phyloP scores from a whole-genome alignment of 192 early-diverging fungal species.

The Dissophora globulifera region DNA sequence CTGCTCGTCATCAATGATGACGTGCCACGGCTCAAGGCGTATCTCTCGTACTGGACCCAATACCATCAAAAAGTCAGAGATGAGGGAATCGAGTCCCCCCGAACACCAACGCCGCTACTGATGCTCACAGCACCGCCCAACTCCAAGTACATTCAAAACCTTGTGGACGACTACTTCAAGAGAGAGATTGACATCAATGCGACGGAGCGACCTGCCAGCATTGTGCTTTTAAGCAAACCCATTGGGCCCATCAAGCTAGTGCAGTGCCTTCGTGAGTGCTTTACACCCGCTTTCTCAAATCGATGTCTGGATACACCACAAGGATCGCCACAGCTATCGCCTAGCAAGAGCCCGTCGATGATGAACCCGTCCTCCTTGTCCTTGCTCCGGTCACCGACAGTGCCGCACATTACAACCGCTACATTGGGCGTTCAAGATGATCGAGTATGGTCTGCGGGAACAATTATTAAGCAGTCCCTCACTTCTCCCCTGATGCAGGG shows the following conservation, averaged over 20 bases:
- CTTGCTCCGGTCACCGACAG: slow-evolving; percentile 34
- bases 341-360: not conserved
- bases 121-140: slow-evolving; percentile 24
- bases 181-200: slow-evolving; percentile 17
- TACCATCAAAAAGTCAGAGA: slow-evolving; percentile 3
- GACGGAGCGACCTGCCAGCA: slow-evolving; percentile 24
- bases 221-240: slow-evolving; percentile 46
- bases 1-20: slow-evolving; percentile 46
- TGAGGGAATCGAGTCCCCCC: not conserved
- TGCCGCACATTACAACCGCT: slow-evolving; percentile 28
- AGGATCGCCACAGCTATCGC: slow-evolving; percentile 24
- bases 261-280: slow-evolving; percentile 50
- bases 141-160: slow-evolving; percentile 13
- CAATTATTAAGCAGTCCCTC: slow-evolving; percentile 29
- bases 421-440: slow-evolving; percentile 24
- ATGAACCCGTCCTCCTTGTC: too few relatives aligned
- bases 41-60: slow-evolving; percentile 29
- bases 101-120: slow-evolving; percentile 28
- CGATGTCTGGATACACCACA: slow-evolving; percentile 31
- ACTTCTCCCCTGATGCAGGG: slow-evolving; percentile 7
- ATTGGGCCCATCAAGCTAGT: slow-evolving; percentile 41
- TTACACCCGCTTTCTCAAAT: slow-evolving; percentile 36
- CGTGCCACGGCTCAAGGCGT: slow-evolving; percentile 21
- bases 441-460: slow-evolving; percentile 28
- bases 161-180: slow-evolving; percentile 41